Base-by-base conservation (phyloP, 305 asterid species). In the Euphrasia arctica region DNA sequence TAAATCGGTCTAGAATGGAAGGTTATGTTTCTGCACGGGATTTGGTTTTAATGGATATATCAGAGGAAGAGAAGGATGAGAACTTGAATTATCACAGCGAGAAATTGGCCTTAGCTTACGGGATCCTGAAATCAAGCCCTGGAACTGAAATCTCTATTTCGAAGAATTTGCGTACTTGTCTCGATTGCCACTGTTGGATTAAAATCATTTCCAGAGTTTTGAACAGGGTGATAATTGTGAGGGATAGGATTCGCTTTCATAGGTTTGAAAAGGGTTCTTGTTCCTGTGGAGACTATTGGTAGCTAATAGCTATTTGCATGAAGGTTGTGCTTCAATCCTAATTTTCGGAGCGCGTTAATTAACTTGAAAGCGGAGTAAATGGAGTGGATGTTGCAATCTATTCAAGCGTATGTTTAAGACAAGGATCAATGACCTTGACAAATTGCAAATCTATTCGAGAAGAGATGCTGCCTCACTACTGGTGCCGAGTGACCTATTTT, bases 1-100 rank as follows among this genome's bases (percentile, higher is more conserved):
- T 82, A 18, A 66, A 36, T 10, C 78, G 78, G 47, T 71, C 85
- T 32, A 85, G 72, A 78, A 78, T 64, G 78, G 84, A 77, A 77
- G 95, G 97, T 29, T 81, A 82, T 70, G 50, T 67, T 49, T 69
- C 80, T 14, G 73, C 48, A 9, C 64, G 69, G 0, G 89, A 85
- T 41, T 58, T 83, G 64, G 97, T 90, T 66, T 77, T 87, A 81
- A 87, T 90, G 90, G 95, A 90, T 71, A 77, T 87, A 63, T 80
- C 89, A 0, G 90, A 87, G 66, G 95, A 87, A 76, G 95, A 90
- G 74, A 90, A 85, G 80, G 95, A 78, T 76, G 91, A 83, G 65
- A 85, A 83, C 63, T 78, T 90, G 79, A 75, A 65, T 52, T 77
- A 72, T 74, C 97, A 90, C 58, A 90, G 95, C 43, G 95, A 90